phyloP scores from a whole-genome alignment of 2,329 filamentous ascomycete species.

The Escovopsis sp. region DNA sequence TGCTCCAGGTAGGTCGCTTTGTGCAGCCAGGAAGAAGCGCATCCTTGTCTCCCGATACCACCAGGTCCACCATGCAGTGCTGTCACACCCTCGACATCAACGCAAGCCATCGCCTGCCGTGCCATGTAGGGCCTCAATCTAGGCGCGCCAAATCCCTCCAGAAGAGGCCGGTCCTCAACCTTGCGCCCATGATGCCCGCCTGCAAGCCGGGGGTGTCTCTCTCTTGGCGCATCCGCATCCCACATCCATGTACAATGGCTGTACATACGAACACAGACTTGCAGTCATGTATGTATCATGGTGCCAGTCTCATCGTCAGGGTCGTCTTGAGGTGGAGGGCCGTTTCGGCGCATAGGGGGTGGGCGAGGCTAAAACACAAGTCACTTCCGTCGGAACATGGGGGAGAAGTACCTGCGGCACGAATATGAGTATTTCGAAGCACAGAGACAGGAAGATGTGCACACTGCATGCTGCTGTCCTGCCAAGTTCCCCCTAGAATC shows the following conservation, averaged over 20 bases:
- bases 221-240: not conserved
- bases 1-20: no score
- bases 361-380: not conserved
- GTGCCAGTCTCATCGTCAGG: no score
- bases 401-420: slow-evolving; percentile 1
- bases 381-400: slow-evolving; percentile 7
- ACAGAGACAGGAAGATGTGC: no score
- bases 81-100: not conserved
- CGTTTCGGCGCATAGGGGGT: no score
- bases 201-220: not conserved
- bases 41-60: no score
- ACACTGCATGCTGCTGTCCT: not conserved
- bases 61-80: no score
- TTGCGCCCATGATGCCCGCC: not conserved
- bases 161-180: not conserved
- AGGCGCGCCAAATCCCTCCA: no score
- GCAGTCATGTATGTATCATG: not conserved
- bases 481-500: not conserved
- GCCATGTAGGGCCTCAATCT: no score
- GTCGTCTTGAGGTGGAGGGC: no score
- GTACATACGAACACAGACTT: not conserved
- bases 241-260: not conserved
- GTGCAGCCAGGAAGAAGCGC: no score
- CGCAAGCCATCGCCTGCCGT: not conserved
- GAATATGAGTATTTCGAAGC: no score